Percentiles rank a stretch among this genome's conserved stretches.
Conservation (phyloP, 2,329 filamentous ascomycete species). For the Curvularia verruculosa region DNA sequence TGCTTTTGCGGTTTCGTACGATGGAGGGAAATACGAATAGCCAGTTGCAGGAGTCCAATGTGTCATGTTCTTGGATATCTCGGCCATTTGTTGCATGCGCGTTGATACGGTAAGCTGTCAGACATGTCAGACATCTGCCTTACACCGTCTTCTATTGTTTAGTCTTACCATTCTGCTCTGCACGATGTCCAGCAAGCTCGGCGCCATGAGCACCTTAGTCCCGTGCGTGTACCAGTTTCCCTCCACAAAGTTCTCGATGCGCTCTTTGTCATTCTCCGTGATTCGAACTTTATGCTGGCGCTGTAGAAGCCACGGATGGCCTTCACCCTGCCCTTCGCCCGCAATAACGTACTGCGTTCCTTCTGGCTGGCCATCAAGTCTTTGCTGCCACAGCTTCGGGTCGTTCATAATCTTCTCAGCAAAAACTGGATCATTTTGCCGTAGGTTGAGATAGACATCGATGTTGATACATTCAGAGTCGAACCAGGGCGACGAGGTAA, state of each 20-base stretch:
- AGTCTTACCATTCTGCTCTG: constrained; percentile 59
- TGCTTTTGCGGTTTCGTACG: constrained; percentile 48
- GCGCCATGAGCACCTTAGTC: constrained; percentile 66
- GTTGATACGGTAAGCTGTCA: constrained; percentile 61
- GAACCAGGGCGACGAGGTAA: constrained; percentile 68
- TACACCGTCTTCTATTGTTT: neutral
- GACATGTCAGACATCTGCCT: constrained; percentile 6
- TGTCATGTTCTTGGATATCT: constrained; percentile 59
- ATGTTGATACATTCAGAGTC: constrained; percentile 65
- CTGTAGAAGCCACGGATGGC: constrained; percentile 65
- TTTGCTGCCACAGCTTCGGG: constrained; percentile 62
- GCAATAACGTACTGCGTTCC: constrained; percentile 66
- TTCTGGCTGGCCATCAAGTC: constrained; percentile 56
- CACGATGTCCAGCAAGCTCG: constrained; percentile 64
- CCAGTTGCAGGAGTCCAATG: constrained; percentile 65
- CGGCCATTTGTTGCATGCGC: constrained; percentile 62
- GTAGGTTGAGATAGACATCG: constrained; percentile 60
- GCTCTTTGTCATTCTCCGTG: constrained; percentile 44
- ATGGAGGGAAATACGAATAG: constrained; percentile 63
- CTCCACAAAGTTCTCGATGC: constrained; percentile 59
- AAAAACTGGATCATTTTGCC: constrained; percentile 52
- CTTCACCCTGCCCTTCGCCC: constrained; percentile 61
- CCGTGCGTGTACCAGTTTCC: constrained; percentile 67
- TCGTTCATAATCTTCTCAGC: constrained; percentile 58
- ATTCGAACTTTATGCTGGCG: constrained; percentile 55